Base-by-base conservation (phyloP, 2,329 filamentous ascomycete genomes). In the Chrysoporthe deuterocubensis region DNA sequence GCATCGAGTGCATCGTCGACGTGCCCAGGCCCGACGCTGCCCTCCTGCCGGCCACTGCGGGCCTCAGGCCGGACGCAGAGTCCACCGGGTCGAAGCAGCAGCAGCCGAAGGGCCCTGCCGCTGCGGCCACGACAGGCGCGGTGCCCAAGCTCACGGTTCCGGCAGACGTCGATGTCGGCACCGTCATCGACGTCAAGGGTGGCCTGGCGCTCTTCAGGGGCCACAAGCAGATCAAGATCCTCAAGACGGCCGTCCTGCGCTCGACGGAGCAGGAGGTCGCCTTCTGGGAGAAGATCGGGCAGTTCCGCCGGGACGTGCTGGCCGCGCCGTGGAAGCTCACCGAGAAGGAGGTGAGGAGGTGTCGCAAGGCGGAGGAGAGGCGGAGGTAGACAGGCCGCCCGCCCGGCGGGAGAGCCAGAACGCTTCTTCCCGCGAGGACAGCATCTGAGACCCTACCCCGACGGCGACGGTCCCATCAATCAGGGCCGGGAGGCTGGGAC, bases 181-280 rank as follows among this genome's bases (percentile, higher is more conserved):
- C 78, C 37, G 79, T 89, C 3, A 78, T 90, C 16, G 86, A 89
- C 64, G 75, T 89, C 67, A 88, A 87, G 70, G 88, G 88, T 7
- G 77, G 78, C 1, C 72, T 89, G 18, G 78, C 74, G 5, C 74
- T 77, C 0, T 89, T 82, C 69, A 80, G 84, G 64, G 79, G 81
- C 1, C 76, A 81, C 67, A 83, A 76, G 71, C 86, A 88, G 73
- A 78, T 90, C 70, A 82, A 81, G 56, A 80, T 88, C 32, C 79
- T 84, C 58, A 87, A 84, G 72, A 76, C 87, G 66, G 73, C 75
- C n/a, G 71, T 79, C 0, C 66, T 90, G 4, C 75, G 74, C 34
- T 81, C 83, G 57, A 90, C 88, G 0, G 81, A 83, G 58, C 80
- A 85, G 44, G 89, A 91, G 74, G 79, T 90, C 3, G 75, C 74